phyloP scores from a whole-genome alignment of 495 filamentous ascomycete genomes.

The Hyaloscypha finlandica region DNA sequence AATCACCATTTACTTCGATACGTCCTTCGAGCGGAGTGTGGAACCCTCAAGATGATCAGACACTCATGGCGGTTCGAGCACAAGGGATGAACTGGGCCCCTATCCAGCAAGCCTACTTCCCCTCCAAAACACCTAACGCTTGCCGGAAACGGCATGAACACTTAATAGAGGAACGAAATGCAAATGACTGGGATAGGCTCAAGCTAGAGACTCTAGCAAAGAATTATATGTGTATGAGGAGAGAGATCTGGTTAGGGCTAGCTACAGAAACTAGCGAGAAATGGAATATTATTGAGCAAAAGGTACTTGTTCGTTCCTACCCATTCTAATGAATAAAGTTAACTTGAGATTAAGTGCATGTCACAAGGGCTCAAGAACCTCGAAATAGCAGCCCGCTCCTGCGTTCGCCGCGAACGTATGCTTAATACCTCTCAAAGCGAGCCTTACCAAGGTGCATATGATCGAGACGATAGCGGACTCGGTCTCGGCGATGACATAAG shows the following conservation, averaged over 20 bases:
- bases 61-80: conserved; percentile 60
- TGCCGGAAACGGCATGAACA: conserved; percentile 79
- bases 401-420: conserved; percentile 52
- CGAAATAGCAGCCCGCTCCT: conserved; percentile 52
- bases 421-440: conserved; percentile 13
- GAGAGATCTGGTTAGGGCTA: conserved; percentile 70
- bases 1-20: conserved; percentile 36
- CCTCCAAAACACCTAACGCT: conserved; percentile 72
- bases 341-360: conserved; percentile 46
- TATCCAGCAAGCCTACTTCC: conserved; percentile 69
- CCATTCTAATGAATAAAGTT: neutral
- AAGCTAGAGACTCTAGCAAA: conserved; percentile 66
- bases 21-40: conserved; percentile 59
- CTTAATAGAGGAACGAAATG: conserved; percentile 64
- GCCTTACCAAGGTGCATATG: neutral
- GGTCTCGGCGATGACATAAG: conserved; percentile 24
- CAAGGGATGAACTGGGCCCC: conserved; percentile 71
- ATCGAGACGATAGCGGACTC: conserved; percentile 24
- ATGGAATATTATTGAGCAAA: conserved; percentile 69
- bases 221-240: conserved; percentile 67
- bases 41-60: conserved; percentile 64
- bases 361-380: conserved; percentile 60
- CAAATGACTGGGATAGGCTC: conserved; percentile 67
- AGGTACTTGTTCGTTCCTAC: too few relatives aligned
- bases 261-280: conserved; percentile 64